Percentiles rank a stretch among this genome's conserved stretches.
phyloP scores from a whole-genome alignment of 2,329 filamentous ascomycete genomes.

The Colletotrichum sp. region DNA sequence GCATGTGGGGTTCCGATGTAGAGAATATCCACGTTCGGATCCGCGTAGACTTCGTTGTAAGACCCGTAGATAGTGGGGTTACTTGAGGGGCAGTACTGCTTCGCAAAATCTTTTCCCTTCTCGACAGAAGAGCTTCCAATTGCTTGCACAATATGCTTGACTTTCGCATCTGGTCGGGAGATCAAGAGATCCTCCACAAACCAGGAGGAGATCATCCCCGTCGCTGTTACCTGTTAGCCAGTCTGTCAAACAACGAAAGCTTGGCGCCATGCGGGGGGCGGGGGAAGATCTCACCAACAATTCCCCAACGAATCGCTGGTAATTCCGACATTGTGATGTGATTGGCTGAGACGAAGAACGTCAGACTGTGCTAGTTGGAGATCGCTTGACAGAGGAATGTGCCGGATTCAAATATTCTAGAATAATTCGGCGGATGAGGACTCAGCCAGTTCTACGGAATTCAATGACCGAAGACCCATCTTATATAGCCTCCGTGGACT shows the following conservation, averaged over 20 bases:
- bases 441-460: not conserved
- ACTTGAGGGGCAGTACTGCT: conserved; percentile 31
- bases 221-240: conserved; percentile 23
- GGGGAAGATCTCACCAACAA: conserved; percentile 23
- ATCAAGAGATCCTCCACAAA: conserved; percentile 47
- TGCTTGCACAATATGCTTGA: conserved; percentile 45
- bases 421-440: not conserved
- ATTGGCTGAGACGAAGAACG: not conserved
- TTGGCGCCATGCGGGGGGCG: not conserved
- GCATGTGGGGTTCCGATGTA: conserved; percentile 52
- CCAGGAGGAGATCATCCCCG: conserved; percentile 45
- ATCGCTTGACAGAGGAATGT: not conserved
- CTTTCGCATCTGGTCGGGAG: conserved; percentile 37
- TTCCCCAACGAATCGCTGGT: conserved; percentile 36
- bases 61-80: conserved; percentile 40
- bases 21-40: conserved; percentile 47
- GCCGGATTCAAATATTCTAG: not conserved
- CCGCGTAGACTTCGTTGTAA: conserved; percentile 44
- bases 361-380: not conserved
- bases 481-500: not conserved
- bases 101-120: conserved; percentile 43
- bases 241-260: not conserved
- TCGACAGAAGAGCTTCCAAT: conserved; percentile 44
- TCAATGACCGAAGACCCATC: not conserved
- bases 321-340: not conserved